These are phyloP conservation scores for Schizothecium vesticola DNA, from an alignment of 495 filamentous ascomycete species.

Conservation along the genomic window DNA sequence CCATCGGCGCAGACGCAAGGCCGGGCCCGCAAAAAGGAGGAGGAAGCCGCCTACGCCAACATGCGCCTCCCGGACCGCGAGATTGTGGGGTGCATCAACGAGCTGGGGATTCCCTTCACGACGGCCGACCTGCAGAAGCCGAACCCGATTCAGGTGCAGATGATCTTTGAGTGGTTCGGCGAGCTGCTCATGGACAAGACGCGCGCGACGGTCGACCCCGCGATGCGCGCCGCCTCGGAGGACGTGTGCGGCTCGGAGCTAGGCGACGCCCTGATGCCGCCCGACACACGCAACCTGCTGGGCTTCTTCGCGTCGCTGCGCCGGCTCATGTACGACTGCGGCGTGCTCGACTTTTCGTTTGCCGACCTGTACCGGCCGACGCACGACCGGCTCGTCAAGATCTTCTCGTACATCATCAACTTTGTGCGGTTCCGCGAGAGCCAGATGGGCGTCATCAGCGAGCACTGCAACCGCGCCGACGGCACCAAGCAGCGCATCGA, in stretches of 20 bases:
- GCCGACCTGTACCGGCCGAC: constrained; percentile 84
- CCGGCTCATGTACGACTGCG: constrained; percentile 76
- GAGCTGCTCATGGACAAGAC: constrained; percentile 89
- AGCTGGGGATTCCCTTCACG: constrained; percentile 85
- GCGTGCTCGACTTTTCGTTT: constrained; percentile 89
- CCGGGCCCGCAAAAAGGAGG: constrained; percentile 62
- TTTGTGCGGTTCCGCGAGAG: constrained; percentile 95
- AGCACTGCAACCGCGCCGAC: constrained; percentile 87
- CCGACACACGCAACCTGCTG: constrained; percentile 86
- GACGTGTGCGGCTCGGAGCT: constrained; percentile 69
- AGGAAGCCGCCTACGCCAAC: constrained; percentile 72
- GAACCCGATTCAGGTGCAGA: constrained; percentile 86
- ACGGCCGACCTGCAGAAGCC: constrained; percentile 89
- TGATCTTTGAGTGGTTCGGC: constrained; percentile 96
- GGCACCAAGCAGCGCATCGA: constrained; percentile 80
- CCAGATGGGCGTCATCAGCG: constrained; percentile 77
- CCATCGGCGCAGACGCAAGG: constrained; percentile 55
- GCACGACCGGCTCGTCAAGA: constrained; percentile 77
- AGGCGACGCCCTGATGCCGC: constrained; percentile 72
- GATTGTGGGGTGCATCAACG: constrained; percentile 93
- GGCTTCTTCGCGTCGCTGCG: constrained; percentile 80
- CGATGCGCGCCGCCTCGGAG: constrained; percentile 84
- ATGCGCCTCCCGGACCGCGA: constrained; percentile 84
- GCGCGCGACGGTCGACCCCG: constrained; percentile 84
- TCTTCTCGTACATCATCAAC: constrained; percentile 95